Evolutionary conservation across 2,329 filamentous ascomycete species (phyloP), one percentile per base, ranked within the genome.

Genomic region (Talaromyces sp.): DNA sequence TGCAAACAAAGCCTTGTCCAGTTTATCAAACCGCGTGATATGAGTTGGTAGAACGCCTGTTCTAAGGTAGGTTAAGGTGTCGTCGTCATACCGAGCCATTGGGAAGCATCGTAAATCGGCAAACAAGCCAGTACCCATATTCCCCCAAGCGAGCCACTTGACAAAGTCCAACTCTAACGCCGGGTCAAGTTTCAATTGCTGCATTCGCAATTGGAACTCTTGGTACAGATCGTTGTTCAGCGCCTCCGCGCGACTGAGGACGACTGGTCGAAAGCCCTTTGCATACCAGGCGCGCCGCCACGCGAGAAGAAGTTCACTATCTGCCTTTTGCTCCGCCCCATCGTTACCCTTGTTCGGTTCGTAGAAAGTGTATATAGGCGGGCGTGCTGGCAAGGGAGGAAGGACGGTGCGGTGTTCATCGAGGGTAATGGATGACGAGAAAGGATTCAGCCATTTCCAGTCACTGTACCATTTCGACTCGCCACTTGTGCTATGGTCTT

Each of bases 201-300:
- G 24, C 31, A 55, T 32, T 24, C 51, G 56, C 29, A 43, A 41
- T 72, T 92, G 87, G 58, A 96, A 78, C 58, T 87, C 81, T 65
- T 86, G 81, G 71, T 93, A 96, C 21, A 90, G 77, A 0, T 90
- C 90, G 70, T 96, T 95, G 69, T 86, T 87, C 81, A 88, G 89
- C 19, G 93, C 92, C 71, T 98, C 93, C 1, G 84, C 86, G 17
- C 86, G 84, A 56, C 89, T 88, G 59, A 98, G 77, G 46, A 98
- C 89, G 8, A 95, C 82, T 0, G 95, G 93, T 64, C 83, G 86
- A 77, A 98, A 97, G 11, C 93, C 95, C 69, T 96, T 87, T 0
- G 93, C 91, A 90, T 91, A 98, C 92, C 93, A 98, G 2, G 93
- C 93, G 52, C 91, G 85, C 62, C 93, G 85, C 95, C 95, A 98